A percentile compares a stretch with the other conserved stretches of the same genome.
Evolutionary conservation across 768 basidiomycete species (phyloP).

Genomic region (Pleurotus eryngii): DNA sequence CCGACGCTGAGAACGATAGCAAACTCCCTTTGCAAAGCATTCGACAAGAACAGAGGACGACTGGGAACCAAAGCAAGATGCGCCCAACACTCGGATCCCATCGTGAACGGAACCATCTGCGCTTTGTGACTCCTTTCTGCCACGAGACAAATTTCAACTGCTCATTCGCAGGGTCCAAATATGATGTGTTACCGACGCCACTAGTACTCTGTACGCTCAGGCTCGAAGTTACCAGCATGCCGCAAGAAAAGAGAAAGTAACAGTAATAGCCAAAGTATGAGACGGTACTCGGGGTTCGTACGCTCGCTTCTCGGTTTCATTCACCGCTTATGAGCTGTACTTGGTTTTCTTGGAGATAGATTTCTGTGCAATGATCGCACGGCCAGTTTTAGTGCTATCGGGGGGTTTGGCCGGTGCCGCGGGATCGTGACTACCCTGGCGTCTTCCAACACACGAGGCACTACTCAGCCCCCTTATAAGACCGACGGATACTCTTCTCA

Average conservation of each 20-base stretch:
- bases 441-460: constrained; percentile 43
- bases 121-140: constrained; percentile 1
- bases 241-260: background rate
- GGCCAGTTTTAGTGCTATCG: constrained; percentile 8
- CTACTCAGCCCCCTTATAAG: constrained; percentile 39
- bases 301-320: background rate
- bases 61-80: background rate
- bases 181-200: background rate
- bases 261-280: background rate
- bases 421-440: constrained; percentile 19
- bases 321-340: background rate
- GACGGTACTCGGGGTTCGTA: background rate
- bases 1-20: background rate
- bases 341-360: background rate
- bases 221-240: background rate
- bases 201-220: constrained; percentile 5
- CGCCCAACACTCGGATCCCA: background rate
- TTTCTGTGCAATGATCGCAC: background rate
- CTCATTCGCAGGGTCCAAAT: constrained; percentile 4
- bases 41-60: background rate
- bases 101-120: background rate
- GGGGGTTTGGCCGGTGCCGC: constrained; percentile 8
- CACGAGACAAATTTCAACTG: constrained; percentile 4
- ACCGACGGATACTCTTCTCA: constrained; percentile 33
- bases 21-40: background rate